These are phyloP conservation scores for Aspergillus brasiliensis DNA, from an alignment of 2,329 filamentous ascomycete species.

Conservation along the genomic window DNA sequence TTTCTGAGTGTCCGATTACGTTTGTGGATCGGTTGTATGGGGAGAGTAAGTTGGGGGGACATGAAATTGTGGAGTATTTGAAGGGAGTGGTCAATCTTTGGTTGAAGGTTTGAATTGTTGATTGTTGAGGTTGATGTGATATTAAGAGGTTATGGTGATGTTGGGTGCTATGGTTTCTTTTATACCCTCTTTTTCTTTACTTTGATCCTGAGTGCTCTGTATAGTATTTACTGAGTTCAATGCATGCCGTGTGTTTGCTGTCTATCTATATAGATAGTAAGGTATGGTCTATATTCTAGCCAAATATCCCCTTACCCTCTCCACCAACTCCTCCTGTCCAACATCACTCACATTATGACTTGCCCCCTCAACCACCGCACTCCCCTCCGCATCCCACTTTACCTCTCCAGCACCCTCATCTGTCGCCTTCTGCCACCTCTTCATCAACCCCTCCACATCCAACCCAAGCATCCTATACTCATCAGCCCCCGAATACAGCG, in stretches of 20 bases:
- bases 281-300: conserved; percentile 20
- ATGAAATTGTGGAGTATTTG: conserved; percentile 95
- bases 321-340: conserved; percentile 47
- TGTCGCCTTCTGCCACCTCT: conserved; percentile 46
- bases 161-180: conserved; percentile 3
- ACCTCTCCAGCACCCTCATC: conserved; percentile 35
- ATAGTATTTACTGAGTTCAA: background rate
- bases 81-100: conserved; percentile 80
- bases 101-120: conserved; percentile 65
- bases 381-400: conserved; percentile 52
- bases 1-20: conserved; percentile 92
- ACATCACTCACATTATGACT: conserved; percentile 53
- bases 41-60: conserved; percentile 89
- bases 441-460: conserved; percentile 48
- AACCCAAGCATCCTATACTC: conserved; percentile 48
- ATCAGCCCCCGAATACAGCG: conserved; percentile 51
- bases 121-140: conserved; percentile 8
- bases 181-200: conserved; percentile 12
- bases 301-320: conserved; percentile 39
- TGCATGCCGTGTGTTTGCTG: background rate
- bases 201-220: background rate
- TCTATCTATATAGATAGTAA: background rate
- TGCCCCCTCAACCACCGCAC: conserved; percentile 51
- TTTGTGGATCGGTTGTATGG: conserved; percentile 97
- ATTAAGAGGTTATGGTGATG: conserved; percentile 8